Evolutionary conservation across 148 eudicot species (phyloP).

Genomic region (Chenopodium formosanum): DNA sequence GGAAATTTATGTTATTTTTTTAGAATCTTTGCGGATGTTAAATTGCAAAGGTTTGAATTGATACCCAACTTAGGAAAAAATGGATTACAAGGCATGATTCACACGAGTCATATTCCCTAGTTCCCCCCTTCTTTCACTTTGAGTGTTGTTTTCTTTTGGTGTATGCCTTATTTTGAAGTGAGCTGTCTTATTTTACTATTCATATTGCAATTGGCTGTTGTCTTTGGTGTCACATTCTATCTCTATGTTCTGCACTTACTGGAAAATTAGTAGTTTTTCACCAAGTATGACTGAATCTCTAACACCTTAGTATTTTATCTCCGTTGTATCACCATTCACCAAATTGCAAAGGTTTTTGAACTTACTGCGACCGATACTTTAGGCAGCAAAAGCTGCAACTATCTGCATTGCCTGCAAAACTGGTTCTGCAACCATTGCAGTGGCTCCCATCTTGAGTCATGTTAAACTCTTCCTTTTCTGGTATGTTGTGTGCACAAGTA

Average conservation of each 20-base stretch:
- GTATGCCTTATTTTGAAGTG: background rate
- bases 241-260: background rate
- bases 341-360: no score
- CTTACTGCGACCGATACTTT: no score
- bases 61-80: background rate
- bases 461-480: no score
- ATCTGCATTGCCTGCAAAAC: no score
- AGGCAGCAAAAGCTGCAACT: no score
- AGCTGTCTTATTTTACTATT: background rate
- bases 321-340: no score
- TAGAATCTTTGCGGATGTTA: no score
- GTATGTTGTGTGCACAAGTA: no score
- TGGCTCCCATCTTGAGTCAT: no score
- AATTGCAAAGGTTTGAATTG: no score
- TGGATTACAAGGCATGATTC: background rate
- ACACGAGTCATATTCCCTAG: background rate
- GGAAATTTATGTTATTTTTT: background rate
- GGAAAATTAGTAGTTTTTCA: background rate
- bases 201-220: conserved; percentile 2
- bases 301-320: no score
- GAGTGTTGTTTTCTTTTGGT: background rate
- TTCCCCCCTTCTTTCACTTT: background rate
- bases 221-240: background rate
- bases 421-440: no score
- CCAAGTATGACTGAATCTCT: background rate